Evolutionary conservation across 345 rosid genomes (phyloP).

Genomic region (Aquilaria yunnanensis): DNA sequence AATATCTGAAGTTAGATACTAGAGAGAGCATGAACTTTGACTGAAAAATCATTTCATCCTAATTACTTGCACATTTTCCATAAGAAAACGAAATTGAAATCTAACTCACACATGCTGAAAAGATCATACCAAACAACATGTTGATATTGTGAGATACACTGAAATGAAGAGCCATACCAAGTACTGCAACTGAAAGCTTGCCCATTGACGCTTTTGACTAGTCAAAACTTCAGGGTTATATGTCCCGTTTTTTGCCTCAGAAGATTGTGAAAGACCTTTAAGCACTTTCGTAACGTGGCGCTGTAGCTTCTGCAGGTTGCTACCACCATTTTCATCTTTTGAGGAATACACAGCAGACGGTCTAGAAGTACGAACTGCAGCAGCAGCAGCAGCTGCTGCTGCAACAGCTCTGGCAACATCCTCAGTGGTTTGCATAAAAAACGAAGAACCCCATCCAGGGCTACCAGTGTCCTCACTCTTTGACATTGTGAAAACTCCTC

Average conservation of each 20-base stretch:
- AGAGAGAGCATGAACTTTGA: too few species aligned
- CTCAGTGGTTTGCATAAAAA: constrained; percentile 60
- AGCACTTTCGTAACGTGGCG: constrained; percentile 59
- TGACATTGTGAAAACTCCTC: constrained; percentile 43
- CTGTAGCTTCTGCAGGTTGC: constrained; percentile 69
- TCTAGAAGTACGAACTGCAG: constrained; percentile 61
- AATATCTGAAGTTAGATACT: constrained; percentile 6
- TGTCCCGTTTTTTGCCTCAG: constrained; percentile 40
- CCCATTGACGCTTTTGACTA: constrained; percentile 96
- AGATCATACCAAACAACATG: too few species aligned
- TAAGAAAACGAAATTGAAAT: too few species aligned
- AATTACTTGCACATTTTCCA: too few species aligned
- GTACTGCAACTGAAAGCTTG: constrained; percentile 73
- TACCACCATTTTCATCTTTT: constrained; percentile 50
- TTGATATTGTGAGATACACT: constrained; percentile 4
- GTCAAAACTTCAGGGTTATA: constrained; percentile 96
- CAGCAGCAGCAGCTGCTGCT: constrained; percentile 70
- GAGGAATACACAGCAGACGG: constrained; percentile 84
- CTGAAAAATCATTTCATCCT: background rate
- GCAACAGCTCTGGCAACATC: constrained; percentile 82
- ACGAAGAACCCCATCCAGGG: constrained; percentile 80
- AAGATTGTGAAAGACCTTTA: constrained; percentile 61
- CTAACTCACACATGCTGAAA: too few species aligned
- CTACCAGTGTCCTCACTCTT: constrained; percentile 62
- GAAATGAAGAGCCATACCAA: constrained; percentile 45